Conservation (phyloP, 2,329 filamentous ascomycete species). For the Calonectria hawksworthii region DNA sequence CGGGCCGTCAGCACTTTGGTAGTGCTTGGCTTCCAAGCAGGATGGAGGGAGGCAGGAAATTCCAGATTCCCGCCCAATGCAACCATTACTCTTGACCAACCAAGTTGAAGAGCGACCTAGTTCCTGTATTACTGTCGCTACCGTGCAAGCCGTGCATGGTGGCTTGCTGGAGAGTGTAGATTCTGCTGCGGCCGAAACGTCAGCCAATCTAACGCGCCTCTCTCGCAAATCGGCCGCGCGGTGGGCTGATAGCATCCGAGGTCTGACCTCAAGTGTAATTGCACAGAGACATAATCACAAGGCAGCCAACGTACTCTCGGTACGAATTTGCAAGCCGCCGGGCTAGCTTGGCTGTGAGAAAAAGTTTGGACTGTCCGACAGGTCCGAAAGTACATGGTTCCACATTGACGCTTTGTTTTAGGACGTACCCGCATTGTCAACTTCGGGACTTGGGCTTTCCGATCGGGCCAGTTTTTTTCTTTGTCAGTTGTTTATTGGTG, state of each 20-base stretch:
- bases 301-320: not conserved
- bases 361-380: conserved; percentile 14
- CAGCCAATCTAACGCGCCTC: conserved; percentile 17
- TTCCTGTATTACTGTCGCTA: not conserved
- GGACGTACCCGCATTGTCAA: conserved; percentile 5
- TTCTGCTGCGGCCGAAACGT: conserved; percentile 11
- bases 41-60: not conserved
- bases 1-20: not conserved
- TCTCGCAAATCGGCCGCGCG: not conserved
- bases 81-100: not conserved
- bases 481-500: not conserved
- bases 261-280: not conserved
- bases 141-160: not conserved
- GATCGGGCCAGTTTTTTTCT: conserved; percentile 21
- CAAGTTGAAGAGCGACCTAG: not conserved
- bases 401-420: conserved; percentile 11
- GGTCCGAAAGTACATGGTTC: conserved; percentile 23
- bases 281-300: not conserved
- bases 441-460: conserved; percentile 23
- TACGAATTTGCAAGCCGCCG: not conserved
- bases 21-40: not conserved
- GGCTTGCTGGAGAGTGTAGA: conserved; percentile 18
- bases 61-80: not conserved
- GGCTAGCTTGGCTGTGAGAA: not conserved
- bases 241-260: conserved; percentile 13